Percentiles rank a stretch among this genome's conserved stretches.
Conservation (phyloP, 192 early-diverging fungal genomes). For the Lunasporangiospora selenospora region DNA sequence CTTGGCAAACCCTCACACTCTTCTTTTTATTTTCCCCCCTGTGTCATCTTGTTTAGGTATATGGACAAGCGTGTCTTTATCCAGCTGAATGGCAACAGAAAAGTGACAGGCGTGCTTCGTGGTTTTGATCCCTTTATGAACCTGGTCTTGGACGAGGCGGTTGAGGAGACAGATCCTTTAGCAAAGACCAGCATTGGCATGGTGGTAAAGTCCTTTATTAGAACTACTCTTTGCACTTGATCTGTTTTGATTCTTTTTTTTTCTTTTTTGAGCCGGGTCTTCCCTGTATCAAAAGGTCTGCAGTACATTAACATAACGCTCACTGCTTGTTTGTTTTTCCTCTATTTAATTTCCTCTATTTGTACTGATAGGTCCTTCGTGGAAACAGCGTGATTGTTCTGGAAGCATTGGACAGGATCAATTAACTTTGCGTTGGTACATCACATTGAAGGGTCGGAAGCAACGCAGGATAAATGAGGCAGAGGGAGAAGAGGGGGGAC, state of each 20-base stretch:
- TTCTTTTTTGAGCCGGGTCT: neutral
- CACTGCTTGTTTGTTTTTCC: neutral
- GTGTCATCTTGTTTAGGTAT: no score
- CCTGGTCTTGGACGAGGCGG: conserved; percentile 91
- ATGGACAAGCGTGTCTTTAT: conserved; percentile 96
- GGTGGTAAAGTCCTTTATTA: no score
- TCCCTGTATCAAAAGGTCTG: no score
- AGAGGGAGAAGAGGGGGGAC: no score
- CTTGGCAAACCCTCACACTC: no score
- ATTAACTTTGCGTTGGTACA: no score
- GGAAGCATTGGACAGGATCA: conserved; percentile 74
- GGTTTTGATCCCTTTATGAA: conserved; percentile 99
- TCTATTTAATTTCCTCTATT: neutral
- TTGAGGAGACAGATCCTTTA: conserved; percentile 76
- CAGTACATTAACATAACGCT: no score
- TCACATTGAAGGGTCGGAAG: no score
- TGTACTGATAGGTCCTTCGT: conserved; percentile 61
- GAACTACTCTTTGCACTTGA: neutral
- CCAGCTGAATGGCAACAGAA: conserved; percentile 90
- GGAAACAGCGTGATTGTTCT: conserved; percentile 78
- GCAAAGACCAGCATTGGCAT: conserved; percentile 85
- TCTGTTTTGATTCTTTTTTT: neutral
- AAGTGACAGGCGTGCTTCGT: conserved; percentile 93
- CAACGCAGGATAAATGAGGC: no score
- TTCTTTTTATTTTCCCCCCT: no score